These are phyloP conservation scores for Dendrobium nobile DNA, from an alignment of 106 monocot genomes.

Conservation along the genomic window DNA sequence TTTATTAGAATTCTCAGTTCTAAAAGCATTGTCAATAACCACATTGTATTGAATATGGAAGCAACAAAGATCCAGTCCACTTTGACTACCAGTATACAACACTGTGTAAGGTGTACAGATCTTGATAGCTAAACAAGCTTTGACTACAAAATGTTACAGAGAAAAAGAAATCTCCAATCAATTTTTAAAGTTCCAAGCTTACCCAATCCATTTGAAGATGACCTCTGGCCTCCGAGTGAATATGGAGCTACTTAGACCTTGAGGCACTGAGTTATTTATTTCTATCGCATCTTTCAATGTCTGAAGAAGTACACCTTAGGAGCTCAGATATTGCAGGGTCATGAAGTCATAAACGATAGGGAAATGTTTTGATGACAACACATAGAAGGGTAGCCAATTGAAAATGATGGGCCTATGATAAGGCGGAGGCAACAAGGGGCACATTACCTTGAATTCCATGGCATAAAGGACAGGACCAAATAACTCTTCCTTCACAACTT, in stretches of 20 bases:
- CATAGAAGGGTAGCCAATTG: background rate
- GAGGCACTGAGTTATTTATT: slow-evolving; percentile 88
- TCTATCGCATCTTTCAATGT: slow-evolving; percentile 91
- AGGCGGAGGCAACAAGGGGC: background rate
- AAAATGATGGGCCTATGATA: background rate
- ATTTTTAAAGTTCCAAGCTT: slow-evolving; percentile 15
- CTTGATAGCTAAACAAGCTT: background rate
- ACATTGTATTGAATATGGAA: background rate
- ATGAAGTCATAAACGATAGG: background rate
- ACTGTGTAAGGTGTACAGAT: background rate
- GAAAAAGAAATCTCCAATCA: background rate
- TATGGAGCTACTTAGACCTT: slow-evolving; percentile 97
- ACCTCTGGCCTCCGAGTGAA: slow-evolving; percentile 76
- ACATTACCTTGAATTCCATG: slow-evolving; percentile 82
- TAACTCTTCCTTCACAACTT: slow-evolving; percentile 87
- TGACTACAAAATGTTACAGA: background rate
- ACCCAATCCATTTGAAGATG: slow-evolving; percentile 98
- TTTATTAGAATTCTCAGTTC: background rate
- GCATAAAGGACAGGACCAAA: slow-evolving; percentile 97
- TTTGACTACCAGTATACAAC: background rate
- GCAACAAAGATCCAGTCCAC: background rate
- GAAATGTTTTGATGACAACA: background rate
- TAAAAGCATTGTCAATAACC: background rate
- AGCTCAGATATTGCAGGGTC: background rate
- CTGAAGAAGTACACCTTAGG: slow-evolving; percentile 23